Base-by-base conservation (phyloP, 805 yeast species). In the Suhomyces prunicola region DNA sequence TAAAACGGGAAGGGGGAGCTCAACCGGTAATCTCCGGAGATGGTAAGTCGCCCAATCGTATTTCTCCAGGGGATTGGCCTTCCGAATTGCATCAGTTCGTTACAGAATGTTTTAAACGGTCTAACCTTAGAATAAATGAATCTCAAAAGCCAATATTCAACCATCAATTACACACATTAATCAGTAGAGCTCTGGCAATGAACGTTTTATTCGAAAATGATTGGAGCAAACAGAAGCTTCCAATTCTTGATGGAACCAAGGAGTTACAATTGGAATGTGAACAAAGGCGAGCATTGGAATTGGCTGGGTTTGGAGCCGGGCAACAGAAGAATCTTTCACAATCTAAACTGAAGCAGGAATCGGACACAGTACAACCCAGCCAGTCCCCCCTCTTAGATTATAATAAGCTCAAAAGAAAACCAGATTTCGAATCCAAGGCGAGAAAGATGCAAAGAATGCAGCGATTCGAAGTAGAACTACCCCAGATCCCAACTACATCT, bases 211-310 rank as follows among this genome's bases (percentile, higher is more conserved):
- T 78, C 69, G 56, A 66, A 0, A 83, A 80, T 56, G 78, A 83
- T 54, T 86, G 91, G 91, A 62, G 60, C 3, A 56, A 47, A 9
- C 84, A 82, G 62, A 65, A 67, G 29, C 56, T 86, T 5, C 90
- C 90, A 1, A 57, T 77, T 46, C 59, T 73, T 55, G 72, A 69
- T 48, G 55, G 59, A 26, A 45, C 41, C 13, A 51, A 47, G 13
- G 53, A 47, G 2, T 33, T 60, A 42, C 48, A 51, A 39, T 56
- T 64, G 49, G 57, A 53, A 29, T 55, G 55, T 44, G 46, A 49
- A 22, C 31, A 31, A 35, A 24, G 51, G 26, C 44, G 22, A 44
- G 24, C 33, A n/a, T 35, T 48, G 22, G 33, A 40, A 10, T 26
- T 27, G 8, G 48, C 50, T 27, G 36, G 56, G 48, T 41, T 52